These are phyloP conservation scores for Veloboletus limbatus DNA, from an alignment of 1,284 basidiomycete species.

Conservation along the genomic window DNA sequence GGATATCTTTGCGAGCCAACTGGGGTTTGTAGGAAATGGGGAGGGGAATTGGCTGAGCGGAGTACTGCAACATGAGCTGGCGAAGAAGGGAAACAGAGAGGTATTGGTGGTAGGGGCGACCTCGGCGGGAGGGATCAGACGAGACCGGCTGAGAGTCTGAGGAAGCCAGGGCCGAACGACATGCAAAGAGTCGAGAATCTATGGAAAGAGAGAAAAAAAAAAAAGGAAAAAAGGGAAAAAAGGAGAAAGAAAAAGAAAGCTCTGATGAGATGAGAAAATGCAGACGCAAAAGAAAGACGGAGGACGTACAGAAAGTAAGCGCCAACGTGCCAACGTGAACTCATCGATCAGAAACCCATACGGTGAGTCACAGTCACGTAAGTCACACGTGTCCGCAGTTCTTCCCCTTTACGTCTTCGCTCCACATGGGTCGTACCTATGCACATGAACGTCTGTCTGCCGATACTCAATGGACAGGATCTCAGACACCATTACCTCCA, in stretches of 20 bases:
- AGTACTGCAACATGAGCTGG: slow-evolving; percentile 68
- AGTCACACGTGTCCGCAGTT: slow-evolving; percentile 10
- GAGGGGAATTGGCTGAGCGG: slow-evolving; percentile 52
- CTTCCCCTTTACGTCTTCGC: neutral
- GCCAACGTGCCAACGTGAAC: slow-evolving; percentile 22
- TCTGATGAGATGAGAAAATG: too few relatives aligned
- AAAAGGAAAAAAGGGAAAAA: neutral
- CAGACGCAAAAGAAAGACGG: too few relatives aligned
- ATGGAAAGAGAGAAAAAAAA: slow-evolving; percentile 16
- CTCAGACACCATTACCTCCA: slow-evolving; percentile 27
- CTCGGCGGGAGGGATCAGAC: slow-evolving; percentile 43
- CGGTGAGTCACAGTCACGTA: slow-evolving; percentile 17
- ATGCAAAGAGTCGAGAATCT: slow-evolving; percentile 40
- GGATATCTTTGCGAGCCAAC: slow-evolving; percentile 33
- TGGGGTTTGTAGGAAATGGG: slow-evolving; percentile 39
- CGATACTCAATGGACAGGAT: slow-evolving; percentile 27
- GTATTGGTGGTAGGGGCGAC: slow-evolving; percentile 22
- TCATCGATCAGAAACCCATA: slow-evolving; percentile 6
- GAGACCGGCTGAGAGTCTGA: slow-evolving; percentile 57
- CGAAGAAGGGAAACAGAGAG: slow-evolving; percentile 23
- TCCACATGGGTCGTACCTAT: too few relatives aligned
- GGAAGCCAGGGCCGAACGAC: slow-evolving; percentile 44
- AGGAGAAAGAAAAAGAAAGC: slow-evolving; percentile 6
- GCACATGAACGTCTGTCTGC: too few relatives aligned
- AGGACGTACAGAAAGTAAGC: slow-evolving; percentile 22